Base-by-base conservation (phyloP, 2,329 filamentous ascomycete species). In the Bertia moriformis region DNA sequence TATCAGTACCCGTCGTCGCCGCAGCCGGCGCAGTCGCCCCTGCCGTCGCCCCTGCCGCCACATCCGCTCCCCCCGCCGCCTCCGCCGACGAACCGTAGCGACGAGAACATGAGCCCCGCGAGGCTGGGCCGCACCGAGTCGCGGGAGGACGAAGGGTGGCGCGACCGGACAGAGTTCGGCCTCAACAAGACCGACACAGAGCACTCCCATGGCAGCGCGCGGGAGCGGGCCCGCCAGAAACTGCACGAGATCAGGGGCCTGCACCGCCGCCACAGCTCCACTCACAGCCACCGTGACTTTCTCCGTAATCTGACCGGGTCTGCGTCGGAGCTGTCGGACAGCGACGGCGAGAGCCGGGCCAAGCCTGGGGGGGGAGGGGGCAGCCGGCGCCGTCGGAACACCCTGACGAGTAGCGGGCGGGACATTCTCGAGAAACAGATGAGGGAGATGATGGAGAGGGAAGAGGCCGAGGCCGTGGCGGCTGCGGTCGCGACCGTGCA, bases 401-500 rank as follows among this genome's bases (percentile, higher is more conserved):
- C 68, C 2, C 60, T 67, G 39, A 65, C 63, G 36, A 68, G 63
- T 45, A 62, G 56, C 33, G 62, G 61, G 17, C 67, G 65, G 43
- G 67, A 73, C 41, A 56, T 78, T 12, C 54, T 78, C 12, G 69
- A 74, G 44, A 74, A 71, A 50, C 73, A 77, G 48, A 77, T 78
- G 71, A 56, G 67, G 42, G 71, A 76, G 41, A 69, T 75, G 59
- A 63, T 77, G 43, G 62, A 65, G 33, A n/a, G n/a, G n/a, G 57
- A 59, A 30, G 61, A 64, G 18, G 48, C 57, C n/a, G 55, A 46
- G 33, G 44, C 43, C 4, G 33, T 46, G 3, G 49, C 48, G 19
- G 56, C 52, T 17, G 57, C n/a, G n/a, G n/a, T n/a, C n/a, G n/a
- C n/a, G n/a, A n/a, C n/a, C n/a, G n/a, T n/a, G n/a, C n/a, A n/a